Conservation (phyloP, 768 basidiomycete genomes). For the Ramaria sp. region DNA sequence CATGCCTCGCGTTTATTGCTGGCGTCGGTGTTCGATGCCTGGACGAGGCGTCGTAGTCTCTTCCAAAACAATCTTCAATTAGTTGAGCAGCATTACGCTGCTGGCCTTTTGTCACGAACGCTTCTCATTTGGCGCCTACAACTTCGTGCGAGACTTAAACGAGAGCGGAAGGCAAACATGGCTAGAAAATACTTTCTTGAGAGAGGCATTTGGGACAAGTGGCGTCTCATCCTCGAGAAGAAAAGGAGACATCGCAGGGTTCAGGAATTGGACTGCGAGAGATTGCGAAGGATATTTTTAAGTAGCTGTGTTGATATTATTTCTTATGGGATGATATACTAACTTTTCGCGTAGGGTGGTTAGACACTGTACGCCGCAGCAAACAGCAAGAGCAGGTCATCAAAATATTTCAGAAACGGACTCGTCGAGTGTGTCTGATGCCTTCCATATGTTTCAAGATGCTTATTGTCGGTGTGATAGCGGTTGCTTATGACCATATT, state of each 20-base stretch:
- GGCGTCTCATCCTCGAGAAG: slow-evolving; percentile 37
- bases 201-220: slow-evolving; percentile 36
- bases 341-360: background rate
- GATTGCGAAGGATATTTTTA: slow-evolving; percentile 25
- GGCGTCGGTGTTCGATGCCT: background rate
- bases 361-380: background rate
- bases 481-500: slow-evolving; percentile 32
- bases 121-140: slow-evolving; percentile 47
- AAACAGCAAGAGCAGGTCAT: background rate
- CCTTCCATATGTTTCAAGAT: background rate
- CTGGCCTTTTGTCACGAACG: slow-evolving; percentile 28
- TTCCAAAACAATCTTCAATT: slow-evolving; percentile 37
- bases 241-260: slow-evolving; percentile 35
- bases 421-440: background rate
- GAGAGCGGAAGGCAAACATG: slow-evolving; percentile 42
- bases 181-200: slow-evolving; percentile 41
- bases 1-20: background rate
- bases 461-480: slow-evolving; percentile 5
- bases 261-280: slow-evolving; percentile 28
- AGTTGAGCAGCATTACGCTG: slow-evolving; percentile 39
- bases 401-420: background rate
- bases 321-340: background rate
- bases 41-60: slow-evolving; percentile 12
- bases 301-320: background rate
- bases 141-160: slow-evolving; percentile 38